Conservation (phyloP, 305 asterid species). For the Ilex paraguariensis region DNA sequence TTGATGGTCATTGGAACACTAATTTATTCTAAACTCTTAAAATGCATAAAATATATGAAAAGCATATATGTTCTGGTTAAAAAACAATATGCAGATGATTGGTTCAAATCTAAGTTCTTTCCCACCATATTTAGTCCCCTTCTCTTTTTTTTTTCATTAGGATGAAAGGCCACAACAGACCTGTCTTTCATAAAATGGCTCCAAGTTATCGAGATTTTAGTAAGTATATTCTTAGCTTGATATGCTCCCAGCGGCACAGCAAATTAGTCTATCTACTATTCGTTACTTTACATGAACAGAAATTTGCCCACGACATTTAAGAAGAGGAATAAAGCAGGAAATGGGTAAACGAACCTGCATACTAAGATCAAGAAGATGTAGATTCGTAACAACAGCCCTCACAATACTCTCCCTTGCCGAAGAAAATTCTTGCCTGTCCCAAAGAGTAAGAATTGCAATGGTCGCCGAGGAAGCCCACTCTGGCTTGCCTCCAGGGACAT, state of each 20-base stretch:
- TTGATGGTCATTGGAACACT: no score
- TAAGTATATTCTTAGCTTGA: no score
- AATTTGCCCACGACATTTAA: neutral
- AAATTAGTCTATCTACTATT: no score
- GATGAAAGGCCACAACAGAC: no score
- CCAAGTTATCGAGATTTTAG: no score
- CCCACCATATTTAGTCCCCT: neutral
- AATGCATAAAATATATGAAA: no score
- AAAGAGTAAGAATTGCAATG: slow-evolving; percentile 81
- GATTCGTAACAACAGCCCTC: slow-evolving; percentile 79
- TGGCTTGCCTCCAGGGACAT: slow-evolving; percentile 90
- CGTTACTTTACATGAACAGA: neutral
- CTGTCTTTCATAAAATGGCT: no score
- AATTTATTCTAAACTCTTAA: no score
- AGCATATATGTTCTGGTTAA: no score
- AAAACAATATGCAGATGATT: no score
- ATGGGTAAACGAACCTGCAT: slow-evolving; percentile 59
- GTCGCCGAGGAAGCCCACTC: slow-evolving; percentile 90
- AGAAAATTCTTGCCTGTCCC: slow-evolving; percentile 94
- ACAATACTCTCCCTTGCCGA: slow-evolving; percentile 90
- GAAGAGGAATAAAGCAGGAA: slow-evolving; percentile 8
- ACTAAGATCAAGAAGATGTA: slow-evolving; percentile 89
- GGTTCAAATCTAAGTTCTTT: no score
- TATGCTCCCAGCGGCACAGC: no score
- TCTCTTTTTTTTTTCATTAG: neutral